Evolutionary conservation across 2,329 filamentous ascomycete genomes (phyloP).

Genomic region (Hypomyces rosellus): DNA sequence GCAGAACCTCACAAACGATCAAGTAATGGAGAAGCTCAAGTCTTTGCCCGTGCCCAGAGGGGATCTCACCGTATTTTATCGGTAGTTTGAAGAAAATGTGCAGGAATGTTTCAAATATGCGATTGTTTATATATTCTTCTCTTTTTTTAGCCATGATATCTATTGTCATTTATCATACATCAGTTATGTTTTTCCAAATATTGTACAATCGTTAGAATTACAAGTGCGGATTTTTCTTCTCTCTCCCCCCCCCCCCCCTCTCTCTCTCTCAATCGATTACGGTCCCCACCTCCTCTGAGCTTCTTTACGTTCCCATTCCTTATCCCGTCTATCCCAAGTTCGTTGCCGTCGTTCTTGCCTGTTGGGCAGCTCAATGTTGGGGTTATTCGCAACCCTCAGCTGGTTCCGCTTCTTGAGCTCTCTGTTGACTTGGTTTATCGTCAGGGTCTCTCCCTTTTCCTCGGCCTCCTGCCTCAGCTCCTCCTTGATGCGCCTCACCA

Average conservation of each 20-base stretch:
- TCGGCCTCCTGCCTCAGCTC: slow-evolving; percentile 31
- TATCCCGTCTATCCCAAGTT: slow-evolving; percentile 11
- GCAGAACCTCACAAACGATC: slow-evolving; percentile 61
- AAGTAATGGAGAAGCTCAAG: slow-evolving; percentile 64
- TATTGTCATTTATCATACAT: slow-evolving; percentile 6
- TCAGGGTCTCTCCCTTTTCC: slow-evolving; percentile 22
- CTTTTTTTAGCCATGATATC: slow-evolving; percentile 4
- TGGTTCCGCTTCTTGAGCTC: slow-evolving; percentile 20
- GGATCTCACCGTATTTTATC: slow-evolving; percentile 50
- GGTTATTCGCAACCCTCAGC: slow-evolving; percentile 33
- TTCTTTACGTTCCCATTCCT: not conserved
- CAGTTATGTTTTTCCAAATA: slow-evolving; percentile 14
- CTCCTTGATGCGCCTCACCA: slow-evolving; percentile 37
- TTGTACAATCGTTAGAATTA: slow-evolving; percentile 21
- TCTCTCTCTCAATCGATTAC: no score
- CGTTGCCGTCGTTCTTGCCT: slow-evolving; percentile 27
- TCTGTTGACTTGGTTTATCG: slow-evolving; percentile 21
- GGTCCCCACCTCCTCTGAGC: not conserved
- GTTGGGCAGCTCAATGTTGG: slow-evolving; percentile 34
- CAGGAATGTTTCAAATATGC: not conserved
- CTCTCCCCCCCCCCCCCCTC: no score
- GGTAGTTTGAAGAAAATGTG: slow-evolving; percentile 25
- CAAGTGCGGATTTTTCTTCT: not conserved
- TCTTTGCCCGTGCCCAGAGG: slow-evolving; percentile 45
- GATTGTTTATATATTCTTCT: slow-evolving; percentile 6